phyloP scores from a whole-genome alignment of 2,329 filamentous ascomycete species.

The Sphaerulina vaccinii region DNA sequence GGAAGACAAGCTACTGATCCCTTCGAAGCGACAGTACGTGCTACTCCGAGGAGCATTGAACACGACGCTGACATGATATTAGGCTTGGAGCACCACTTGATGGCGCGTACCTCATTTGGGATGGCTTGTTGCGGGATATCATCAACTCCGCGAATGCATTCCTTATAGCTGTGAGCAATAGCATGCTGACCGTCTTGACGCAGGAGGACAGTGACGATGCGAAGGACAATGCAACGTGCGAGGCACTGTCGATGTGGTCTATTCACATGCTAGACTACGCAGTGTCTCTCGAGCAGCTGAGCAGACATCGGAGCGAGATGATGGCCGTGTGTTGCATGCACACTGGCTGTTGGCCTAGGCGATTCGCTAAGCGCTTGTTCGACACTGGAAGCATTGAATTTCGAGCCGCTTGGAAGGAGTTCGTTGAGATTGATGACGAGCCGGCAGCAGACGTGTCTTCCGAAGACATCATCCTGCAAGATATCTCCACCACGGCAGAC shows the following conservation, averaged over 20 bases:
- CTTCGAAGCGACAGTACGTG: conserved; percentile 36
- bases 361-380: conserved; percentile 38
- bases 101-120: conserved; percentile 49
- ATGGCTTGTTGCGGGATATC: conserved; percentile 41
- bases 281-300: conserved; percentile 18
- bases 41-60: not conserved
- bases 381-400: conserved; percentile 27
- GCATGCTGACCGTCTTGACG: conserved; percentile 40
- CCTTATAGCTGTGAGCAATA: conserved; percentile 40
- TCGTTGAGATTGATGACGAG: conserved; percentile 35
- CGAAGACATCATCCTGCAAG: conserved; percentile 10
- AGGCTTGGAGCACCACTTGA: conserved; percentile 39
- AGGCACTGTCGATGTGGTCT: conserved; percentile 52
- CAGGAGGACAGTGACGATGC: conserved; percentile 21
- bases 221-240: conserved; percentile 30
- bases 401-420: conserved; percentile 31
- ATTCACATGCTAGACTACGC: conserved; percentile 45
- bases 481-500: not conserved
- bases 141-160: conserved; percentile 38
- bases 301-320: conserved; percentile 15
- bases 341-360: conserved; percentile 40
- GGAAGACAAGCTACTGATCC: conserved; percentile 39
- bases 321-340: conserved; percentile 39
- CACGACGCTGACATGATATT: conserved; percentile 5
- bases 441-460: conserved; percentile 1